Conservation (phyloP, 2,329 filamentous ascomycete genomes). For the Cladosporium halotolerans region DNA sequence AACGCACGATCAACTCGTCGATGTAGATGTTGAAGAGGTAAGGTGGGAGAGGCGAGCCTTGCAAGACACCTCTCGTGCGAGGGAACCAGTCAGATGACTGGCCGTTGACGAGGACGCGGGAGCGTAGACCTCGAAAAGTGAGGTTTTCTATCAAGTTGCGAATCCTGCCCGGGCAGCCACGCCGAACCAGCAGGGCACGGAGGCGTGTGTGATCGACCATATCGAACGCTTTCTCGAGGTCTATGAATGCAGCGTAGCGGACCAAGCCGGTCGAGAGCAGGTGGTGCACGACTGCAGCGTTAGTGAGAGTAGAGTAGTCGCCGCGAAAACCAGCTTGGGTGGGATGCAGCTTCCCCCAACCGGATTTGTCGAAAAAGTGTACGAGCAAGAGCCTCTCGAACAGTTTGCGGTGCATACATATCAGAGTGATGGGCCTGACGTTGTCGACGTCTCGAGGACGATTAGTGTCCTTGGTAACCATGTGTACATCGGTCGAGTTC, state of each 20-base stretch:
- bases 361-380: background rate
- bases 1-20: background rate
- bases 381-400: background rate
- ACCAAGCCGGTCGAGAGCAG: background rate
- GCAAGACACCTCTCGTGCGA: background rate
- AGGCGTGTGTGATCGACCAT: background rate
- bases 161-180: background rate
- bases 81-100: background rate
- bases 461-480: background rate
- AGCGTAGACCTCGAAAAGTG: background rate
- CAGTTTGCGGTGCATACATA: background rate
- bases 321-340: background rate
- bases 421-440: background rate
- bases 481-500: background rate
- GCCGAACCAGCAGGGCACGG: background rate
- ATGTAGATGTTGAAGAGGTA: conserved; percentile 3
- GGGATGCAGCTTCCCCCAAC: background rate
- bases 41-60: conserved; percentile 2
- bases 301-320: background rate
- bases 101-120: background rate
- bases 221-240: conserved; percentile 3
- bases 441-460: background rate
- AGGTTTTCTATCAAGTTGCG: background rate
- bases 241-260: background rate
- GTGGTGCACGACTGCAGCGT: background rate